Percentiles rank a stretch among this genome's conserved stretches.
Conservation (phyloP, 345 rosid genomes). For the Anastatica hierochuntica region DNA sequence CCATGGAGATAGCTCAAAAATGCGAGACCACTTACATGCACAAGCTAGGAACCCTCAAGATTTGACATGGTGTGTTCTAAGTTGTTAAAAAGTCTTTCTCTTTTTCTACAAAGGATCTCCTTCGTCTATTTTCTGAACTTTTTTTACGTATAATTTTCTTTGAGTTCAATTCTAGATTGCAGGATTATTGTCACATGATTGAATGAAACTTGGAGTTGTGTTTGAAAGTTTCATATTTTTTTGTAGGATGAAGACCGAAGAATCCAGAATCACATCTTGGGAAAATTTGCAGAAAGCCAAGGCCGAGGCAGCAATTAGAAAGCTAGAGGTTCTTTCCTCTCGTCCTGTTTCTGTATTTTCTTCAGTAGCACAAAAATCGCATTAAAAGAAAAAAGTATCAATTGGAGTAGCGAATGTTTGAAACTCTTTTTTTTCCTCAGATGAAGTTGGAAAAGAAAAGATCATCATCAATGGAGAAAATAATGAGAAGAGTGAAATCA, state of each 20-base stretch:
- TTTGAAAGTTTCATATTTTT: background rate
- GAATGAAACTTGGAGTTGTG: background rate
- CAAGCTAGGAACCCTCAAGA: slow-evolving; percentile 37
- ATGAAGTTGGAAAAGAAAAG: slow-evolving; percentile 96
- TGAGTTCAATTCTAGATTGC: too few species aligned
- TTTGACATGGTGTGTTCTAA: slow-evolving; percentile 63
- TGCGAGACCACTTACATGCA: slow-evolving; percentile 69
- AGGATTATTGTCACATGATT: background rate
- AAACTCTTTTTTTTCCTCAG: slow-evolving; percentile 30
- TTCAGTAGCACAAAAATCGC: background rate
- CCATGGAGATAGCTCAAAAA: too few species aligned
- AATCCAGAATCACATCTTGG: slow-evolving; percentile 90
- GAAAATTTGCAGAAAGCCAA: slow-evolving; percentile 97
- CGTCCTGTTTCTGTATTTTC: slow-evolving; percentile 1
- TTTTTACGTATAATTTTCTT: too few species aligned
- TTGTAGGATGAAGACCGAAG: slow-evolving; percentile 66
- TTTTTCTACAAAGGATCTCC: too few species aligned
- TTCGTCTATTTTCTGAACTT: too few species aligned
- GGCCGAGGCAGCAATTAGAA: slow-evolving; percentile 88
- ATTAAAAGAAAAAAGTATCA: background rate
- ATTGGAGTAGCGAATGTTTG: background rate
- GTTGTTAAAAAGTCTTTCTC: slow-evolving; percentile 38
- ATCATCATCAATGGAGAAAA: slow-evolving; percentile 83
- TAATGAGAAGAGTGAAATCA: slow-evolving; percentile 76
- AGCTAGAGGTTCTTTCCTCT: slow-evolving; percentile 67